These are phyloP conservation scores for Hypericum androsaemum DNA, from an alignment of 345 rosid species.

Conservation along the genomic window DNA sequence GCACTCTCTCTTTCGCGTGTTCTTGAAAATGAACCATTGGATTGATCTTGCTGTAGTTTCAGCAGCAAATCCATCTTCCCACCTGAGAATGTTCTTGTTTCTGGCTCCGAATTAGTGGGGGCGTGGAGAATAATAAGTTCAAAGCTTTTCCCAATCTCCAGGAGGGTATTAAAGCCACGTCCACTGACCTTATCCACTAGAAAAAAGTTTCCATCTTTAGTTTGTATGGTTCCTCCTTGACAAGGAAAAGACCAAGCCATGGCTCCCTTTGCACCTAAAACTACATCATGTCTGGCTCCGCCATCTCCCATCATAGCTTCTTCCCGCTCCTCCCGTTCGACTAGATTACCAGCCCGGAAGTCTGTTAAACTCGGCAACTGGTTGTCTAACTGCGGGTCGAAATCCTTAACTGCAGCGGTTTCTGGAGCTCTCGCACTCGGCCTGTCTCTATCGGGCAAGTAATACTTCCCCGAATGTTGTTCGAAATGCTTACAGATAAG, in stretches of 20 bases:
- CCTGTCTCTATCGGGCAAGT: slow-evolving; percentile 48
- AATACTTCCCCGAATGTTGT: not conserved
- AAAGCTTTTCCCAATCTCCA: too few species aligned
- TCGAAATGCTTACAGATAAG: too few species aligned
- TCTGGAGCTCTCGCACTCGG: slow-evolving; percentile 61
- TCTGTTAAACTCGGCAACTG: slow-evolving; percentile 19
- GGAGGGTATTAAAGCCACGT: too few species aligned
- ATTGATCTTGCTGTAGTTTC: too few species aligned
- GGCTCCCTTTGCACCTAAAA: slow-evolving; percentile 18
- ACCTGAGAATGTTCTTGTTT: too few species aligned
- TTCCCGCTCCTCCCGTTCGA: slow-evolving; percentile 17
- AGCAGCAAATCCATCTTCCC: too few species aligned
- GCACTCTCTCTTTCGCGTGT: too few species aligned
- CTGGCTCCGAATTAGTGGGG: too few species aligned
- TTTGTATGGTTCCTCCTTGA: slow-evolving; percentile 1
- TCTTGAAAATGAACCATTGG: too few species aligned
- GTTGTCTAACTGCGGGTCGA: slow-evolving; percentile 35
- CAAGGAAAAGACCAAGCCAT: slow-evolving; percentile 11
- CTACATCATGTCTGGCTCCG: slow-evolving; percentile 7
- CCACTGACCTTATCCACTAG: too few species aligned
- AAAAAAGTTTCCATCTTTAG: too few species aligned
- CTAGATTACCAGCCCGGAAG: slow-evolving; percentile 9
- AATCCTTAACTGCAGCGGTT: slow-evolving; percentile 42
- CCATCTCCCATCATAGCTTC: slow-evolving; percentile 15
- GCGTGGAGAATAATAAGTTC: too few species aligned